Evolutionary conservation across 2,329 filamentous ascomycete species (phyloP), one percentile per base, ranked within the genome.

Genomic region (Colletotrichum viniferum): DNA sequence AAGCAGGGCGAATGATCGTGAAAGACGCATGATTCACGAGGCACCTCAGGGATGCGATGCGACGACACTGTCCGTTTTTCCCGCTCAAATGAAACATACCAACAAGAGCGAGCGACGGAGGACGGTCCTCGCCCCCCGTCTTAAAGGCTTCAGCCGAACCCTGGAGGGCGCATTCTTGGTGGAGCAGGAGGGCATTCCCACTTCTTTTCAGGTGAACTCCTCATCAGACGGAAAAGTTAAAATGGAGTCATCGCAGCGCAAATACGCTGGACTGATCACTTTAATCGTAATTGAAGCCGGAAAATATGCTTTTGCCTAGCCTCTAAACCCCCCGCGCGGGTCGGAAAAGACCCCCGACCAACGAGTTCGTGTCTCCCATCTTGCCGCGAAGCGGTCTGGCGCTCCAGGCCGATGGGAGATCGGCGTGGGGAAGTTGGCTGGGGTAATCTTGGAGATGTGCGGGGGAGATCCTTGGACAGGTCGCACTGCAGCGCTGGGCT

Each of bases 141-240:
- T 74, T 73, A 64, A 73, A 64, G 66, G 58, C 52, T 64, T 70
- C 38, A 14, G 24, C 38, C 43, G 52, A 43, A 7, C 26, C 28
- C n/a, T n/a, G n/a, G 56, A 18, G 26, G 60, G 60, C 14, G 66
- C 48, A 48, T 24, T 64, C 14, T 32, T 48, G 36, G 71, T 65
- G 71, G 71, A 64, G 71, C 36, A 30, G 24, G 71, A 74, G 26
- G 71, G 60, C n/a, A 74, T 74, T 74, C 71, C 71, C 48, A 74
- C 71, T 70, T 73, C 38, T 69, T 69, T 52, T 73, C 71, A 66
- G 71, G 66, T 69, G 71, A 73, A 58, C 7, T 28, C 21, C 48
- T 63, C 34, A 60, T 65, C 60, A 65, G 66, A 74, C 60, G 71
- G 71, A 74, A 74, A 74, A 74, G 67, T 69, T 74, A 43, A 52